Evolutionary conservation across 2,329 filamentous ascomycete genomes (phyloP), one percentile per base, ranked within the genome.

Genomic region (Pleurostoma richardsiae): DNA sequence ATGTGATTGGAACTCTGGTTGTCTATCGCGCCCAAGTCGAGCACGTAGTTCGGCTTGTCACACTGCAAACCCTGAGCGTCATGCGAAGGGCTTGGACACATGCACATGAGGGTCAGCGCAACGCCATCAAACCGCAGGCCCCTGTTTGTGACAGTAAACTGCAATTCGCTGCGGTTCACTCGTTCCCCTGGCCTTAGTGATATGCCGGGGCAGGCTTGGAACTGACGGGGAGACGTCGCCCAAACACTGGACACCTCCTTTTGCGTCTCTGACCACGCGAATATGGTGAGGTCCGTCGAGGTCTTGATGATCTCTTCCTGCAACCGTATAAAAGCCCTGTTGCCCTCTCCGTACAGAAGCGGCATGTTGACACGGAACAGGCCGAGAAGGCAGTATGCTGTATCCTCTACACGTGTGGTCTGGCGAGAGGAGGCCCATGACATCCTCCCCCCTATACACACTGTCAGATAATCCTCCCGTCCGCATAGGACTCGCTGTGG

Each of bases 301-400:
- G 41, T 40, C 28, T 46, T 46, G 40, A 46, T 41, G 29, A 46
- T 46, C 30, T 46, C 44, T 6, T 46, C 44, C 40, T 46, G 44
- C 30, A 46, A 19, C 10, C 44, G 27, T 36, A 46, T 30, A 28
- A 46, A 46, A 6, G 44, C 44, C 27, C 39, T 46, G 29, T 46
- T 39, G 31, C 44, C 44, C 39, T 46, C 44, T 6, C 44, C 44
- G 7, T 46, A 46, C 0, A 46, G 40, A 2, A 46, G 40, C 5
- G 44, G 44, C 44, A 46, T 46, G 28, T 46, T 39, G 10, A 46
- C 44, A 3, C 40, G 39, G 6, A 46, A 46, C 3, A 46, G 26
- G 1, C 44, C 44, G 4, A 46, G 10, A 2, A 46, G 44, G 26
- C 44, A 46, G 11, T 46, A 46, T 26, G 44, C 44, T 10, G 42